Conservation (phyloP, 2,329 filamentous ascomycete species). For the Botryosphaeria dothidea region DNA sequence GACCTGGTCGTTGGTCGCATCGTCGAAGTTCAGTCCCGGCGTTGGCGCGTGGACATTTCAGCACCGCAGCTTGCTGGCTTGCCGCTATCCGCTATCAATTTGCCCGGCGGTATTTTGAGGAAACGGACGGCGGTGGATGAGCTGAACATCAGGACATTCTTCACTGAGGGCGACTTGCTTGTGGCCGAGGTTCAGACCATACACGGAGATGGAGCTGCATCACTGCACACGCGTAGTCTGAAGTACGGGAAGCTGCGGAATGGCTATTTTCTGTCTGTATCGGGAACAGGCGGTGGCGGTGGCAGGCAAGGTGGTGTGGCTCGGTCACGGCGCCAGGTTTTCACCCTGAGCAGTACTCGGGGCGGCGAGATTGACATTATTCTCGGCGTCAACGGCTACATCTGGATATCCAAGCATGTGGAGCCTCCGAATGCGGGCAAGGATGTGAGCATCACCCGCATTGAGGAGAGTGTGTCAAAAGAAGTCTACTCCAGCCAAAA, state of each 20-base stretch:
- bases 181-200: slow-evolving; percentile 94
- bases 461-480: slow-evolving; percentile 83
- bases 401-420: slow-evolving; percentile 88
- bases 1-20: slow-evolving; percentile 94
- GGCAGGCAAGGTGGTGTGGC: slow-evolving; percentile 69
- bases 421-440: slow-evolving; percentile 56
- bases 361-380: slow-evolving; percentile 75
- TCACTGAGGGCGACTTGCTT: slow-evolving; percentile 89
- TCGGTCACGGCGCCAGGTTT: slow-evolving; percentile 79
- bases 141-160: slow-evolving; percentile 95
- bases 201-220: slow-evolving; percentile 80
- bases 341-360: slow-evolving; percentile 68
- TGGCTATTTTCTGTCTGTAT: slow-evolving; percentile 82
- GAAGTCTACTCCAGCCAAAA: slow-evolving; percentile 96
- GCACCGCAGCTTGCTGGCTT: slow-evolving; percentile 82
- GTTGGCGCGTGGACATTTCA: slow-evolving; percentile 94
- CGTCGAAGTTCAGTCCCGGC: slow-evolving; percentile 86
- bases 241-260: slow-evolving; percentile 97
- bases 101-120: slow-evolving; percentile 89
- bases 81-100: slow-evolving; percentile 86
- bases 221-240: slow-evolving; percentile 83
- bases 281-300: slow-evolving; percentile 70
- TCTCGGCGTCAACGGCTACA: slow-evolving; percentile 93
- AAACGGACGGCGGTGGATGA: slow-evolving; percentile 94
- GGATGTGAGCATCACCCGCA: slow-evolving; percentile 70